phyloP scores from a whole-genome alignment of 345 rosid genomes.

The Syzygium jambos region DNA sequence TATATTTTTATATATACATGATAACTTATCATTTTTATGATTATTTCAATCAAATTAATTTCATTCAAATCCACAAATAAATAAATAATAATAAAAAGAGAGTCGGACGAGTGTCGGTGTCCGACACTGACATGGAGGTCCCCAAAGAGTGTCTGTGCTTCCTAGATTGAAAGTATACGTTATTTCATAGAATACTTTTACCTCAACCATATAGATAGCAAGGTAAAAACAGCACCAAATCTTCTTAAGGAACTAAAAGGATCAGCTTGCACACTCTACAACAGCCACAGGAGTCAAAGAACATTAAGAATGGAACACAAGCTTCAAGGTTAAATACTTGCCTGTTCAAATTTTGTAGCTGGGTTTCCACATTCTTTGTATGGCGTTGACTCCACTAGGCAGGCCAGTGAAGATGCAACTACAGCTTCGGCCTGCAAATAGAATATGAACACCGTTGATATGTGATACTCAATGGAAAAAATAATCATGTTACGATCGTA shows the following conservation, averaged over 20 bases:
- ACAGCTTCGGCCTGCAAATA: conserved; percentile 68
- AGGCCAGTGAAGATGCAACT: conserved; percentile 71
- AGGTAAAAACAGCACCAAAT: neutral
- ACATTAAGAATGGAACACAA: neutral
- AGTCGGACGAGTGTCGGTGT: too few species aligned
- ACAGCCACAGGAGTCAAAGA: neutral
- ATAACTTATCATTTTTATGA: too few species aligned
- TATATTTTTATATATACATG: too few species aligned
- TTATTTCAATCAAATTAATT: too few species aligned
- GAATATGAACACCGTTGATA: neutral
- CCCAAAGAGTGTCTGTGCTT: too few species aligned
- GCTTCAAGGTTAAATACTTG: conserved; percentile 15
- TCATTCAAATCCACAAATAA: too few species aligned
- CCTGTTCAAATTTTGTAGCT: conserved; percentile 64
- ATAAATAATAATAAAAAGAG: too few species aligned
- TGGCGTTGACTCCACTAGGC: conserved; percentile 42
- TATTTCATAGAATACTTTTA: neutral
- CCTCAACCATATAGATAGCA: neutral
- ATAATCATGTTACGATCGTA: neutral
- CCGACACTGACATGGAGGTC: too few species aligned
- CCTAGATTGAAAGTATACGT: neutral
- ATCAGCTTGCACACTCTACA: neutral
- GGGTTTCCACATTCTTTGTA: conserved; percentile 17
- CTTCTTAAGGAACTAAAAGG: neutral
- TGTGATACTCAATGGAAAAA: neutral